phyloP scores from a whole-genome alignment of 805 yeast genomes.

The Starmerella vaccinii region DNA sequence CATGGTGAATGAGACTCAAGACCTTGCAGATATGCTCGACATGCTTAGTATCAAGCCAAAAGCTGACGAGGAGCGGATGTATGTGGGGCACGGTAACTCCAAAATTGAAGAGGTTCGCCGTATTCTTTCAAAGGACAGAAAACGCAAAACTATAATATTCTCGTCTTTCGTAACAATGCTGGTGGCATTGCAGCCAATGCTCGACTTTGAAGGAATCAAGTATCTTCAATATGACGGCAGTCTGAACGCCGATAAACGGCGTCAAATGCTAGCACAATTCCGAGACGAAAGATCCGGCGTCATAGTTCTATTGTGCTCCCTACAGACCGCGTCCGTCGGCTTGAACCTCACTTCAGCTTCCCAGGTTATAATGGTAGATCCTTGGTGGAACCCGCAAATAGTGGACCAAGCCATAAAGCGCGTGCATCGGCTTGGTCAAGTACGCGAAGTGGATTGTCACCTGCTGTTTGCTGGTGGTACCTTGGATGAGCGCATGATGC shows the following conservation, averaged over 20 bases:
- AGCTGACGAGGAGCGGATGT: background rate
- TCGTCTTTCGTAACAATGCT: slow-evolving; percentile 37
- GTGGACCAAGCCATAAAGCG: slow-evolving; percentile 44
- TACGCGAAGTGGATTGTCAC: slow-evolving; percentile 36
- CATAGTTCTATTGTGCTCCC: slow-evolving; percentile 35
- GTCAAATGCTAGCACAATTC: slow-evolving; percentile 27
- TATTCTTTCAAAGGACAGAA: slow-evolving; percentile 30
- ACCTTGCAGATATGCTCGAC: slow-evolving; percentile 8
- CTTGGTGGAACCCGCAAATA: slow-evolving; percentile 47
- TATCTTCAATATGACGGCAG: slow-evolving; percentile 34
- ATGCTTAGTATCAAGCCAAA: background rate
- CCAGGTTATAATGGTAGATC: slow-evolving; percentile 36
- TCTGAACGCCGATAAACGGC: slow-evolving; percentile 30
- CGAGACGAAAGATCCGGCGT: slow-evolving; percentile 25
- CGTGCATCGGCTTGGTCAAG: slow-evolving; percentile 43
- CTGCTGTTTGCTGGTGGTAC: slow-evolving; percentile 35
- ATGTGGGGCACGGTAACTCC: slow-evolving; percentile 14
- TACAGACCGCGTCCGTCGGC: slow-evolving; percentile 39
- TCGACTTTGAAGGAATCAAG: slow-evolving; percentile 29
- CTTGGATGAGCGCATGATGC: slow-evolving; percentile 35
- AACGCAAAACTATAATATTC: slow-evolving; percentile 38
- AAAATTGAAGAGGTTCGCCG: slow-evolving; percentile 32
- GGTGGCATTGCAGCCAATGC: slow-evolving; percentile 27
- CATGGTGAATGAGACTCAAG: slow-evolving; percentile 3
- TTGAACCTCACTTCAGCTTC: slow-evolving; percentile 37